Conservation (phyloP, 2,329 filamentous ascomycete genomes). For the Ceratocystis huliohia region DNA sequence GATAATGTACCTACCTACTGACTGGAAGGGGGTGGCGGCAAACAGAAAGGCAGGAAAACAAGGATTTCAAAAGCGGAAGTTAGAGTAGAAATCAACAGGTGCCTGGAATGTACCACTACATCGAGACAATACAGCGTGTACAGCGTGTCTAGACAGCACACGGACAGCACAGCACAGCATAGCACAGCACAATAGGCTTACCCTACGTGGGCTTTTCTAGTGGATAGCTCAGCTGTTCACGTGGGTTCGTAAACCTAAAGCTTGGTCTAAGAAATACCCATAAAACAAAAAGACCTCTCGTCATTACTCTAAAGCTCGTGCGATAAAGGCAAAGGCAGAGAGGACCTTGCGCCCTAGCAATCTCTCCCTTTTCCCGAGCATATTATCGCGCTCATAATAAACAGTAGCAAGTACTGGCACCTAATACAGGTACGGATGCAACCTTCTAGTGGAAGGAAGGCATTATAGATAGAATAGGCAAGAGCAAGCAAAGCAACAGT, state of each 20-base stretch:
- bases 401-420: neutral
- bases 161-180: neutral
- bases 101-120: conserved; percentile 6
- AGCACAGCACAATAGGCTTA: neutral
- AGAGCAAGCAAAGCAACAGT: neutral
- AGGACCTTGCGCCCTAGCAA: too few species aligned
- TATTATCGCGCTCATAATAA: neutral
- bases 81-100: conserved; percentile 15
- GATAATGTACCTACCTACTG: too few species aligned
- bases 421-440: conserved; percentile 1
- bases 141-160: neutral
- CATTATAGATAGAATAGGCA: neutral
- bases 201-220: neutral
- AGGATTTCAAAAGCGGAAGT: conserved; percentile 20
- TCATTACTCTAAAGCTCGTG: too few species aligned
- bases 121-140: neutral
- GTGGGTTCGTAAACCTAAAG: too few species aligned
- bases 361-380: too few species aligned
- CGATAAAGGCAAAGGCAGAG: too few species aligned
- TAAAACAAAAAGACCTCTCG: neutral
- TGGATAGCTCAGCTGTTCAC: neutral
- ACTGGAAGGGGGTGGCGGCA: neutral
- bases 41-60: conserved; percentile 17
- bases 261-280: neutral
- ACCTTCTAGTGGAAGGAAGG: neutral